phyloP scores from a whole-genome alignment of 208 protist genomes.

The Polymyxa betae region DNA sequence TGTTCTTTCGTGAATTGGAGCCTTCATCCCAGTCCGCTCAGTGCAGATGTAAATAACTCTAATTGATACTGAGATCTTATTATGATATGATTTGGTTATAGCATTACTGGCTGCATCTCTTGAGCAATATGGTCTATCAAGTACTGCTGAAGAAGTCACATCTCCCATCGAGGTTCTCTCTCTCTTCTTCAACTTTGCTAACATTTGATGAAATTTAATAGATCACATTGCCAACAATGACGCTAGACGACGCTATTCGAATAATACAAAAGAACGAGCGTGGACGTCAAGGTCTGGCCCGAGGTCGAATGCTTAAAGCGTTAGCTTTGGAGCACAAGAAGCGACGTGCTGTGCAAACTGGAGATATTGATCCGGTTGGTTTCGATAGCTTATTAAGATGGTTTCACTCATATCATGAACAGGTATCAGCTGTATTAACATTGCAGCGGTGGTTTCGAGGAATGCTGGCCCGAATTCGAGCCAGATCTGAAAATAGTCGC shows the following conservation, averaged over 20 bases:
- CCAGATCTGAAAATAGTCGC: background rate
- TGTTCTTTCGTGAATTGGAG: slow-evolving; percentile 14
- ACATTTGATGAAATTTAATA: background rate
- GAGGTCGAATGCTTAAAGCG: slow-evolving; percentile 40
- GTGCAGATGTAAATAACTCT: background rate
- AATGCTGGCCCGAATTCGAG: slow-evolving; percentile 21
- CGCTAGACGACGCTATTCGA: slow-evolving; percentile 39
- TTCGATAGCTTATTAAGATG: background rate
- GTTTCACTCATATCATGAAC: background rate
- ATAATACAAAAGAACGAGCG: slow-evolving; percentile 51
- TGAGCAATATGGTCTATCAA: background rate
- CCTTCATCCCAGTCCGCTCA: background rate
- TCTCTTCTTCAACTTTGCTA: background rate
- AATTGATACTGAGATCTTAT: too few relatives aligned
- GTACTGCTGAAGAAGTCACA: background rate
- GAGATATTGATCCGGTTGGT: slow-evolving; percentile 42
- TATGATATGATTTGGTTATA: background rate
- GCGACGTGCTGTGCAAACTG: background rate
- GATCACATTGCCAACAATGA: slow-evolving; percentile 33
- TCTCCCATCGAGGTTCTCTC: slow-evolving; percentile 11
- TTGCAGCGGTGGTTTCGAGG: slow-evolving; percentile 50
- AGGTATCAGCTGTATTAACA: slow-evolving; percentile 42
- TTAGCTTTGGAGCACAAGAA: background rate
- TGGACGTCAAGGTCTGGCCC: background rate
- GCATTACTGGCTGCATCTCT: background rate